Percentiles rank a stretch among this genome's conserved stretches.
phyloP scores from a whole-genome alignment of 495 filamentous ascomycete species.

The Trichoderma asperelloides region DNA sequence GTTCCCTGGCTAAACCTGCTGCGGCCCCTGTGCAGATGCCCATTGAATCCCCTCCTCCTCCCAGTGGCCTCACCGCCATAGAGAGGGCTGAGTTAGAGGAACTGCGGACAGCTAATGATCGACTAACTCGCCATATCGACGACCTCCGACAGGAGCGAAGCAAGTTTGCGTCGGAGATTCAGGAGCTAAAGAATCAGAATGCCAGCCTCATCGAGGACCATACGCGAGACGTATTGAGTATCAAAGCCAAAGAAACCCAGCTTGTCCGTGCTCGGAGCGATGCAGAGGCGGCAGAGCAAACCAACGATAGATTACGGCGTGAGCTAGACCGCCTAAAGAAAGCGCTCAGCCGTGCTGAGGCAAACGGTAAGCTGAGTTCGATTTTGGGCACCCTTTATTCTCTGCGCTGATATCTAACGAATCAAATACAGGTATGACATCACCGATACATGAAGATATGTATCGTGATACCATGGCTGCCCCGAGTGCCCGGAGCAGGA shows the following conservation, averaged over 20 bases:
- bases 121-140: slow-evolving; percentile 57
- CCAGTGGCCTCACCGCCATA: slow-evolving; percentile 54
- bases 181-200: slow-evolving; percentile 89
- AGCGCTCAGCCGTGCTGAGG: slow-evolving; percentile 47
- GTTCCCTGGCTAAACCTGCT: slow-evolving; percentile 70
- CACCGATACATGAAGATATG: slow-evolving; percentile 43
- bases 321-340: slow-evolving; percentile 92
- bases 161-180: slow-evolving; percentile 66
- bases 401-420: neutral
- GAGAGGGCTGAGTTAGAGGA: slow-evolving; percentile 88
- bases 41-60: slow-evolving; percentile 36
- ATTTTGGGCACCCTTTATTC: neutral
- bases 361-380: slow-evolving; percentile 32
- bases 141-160: slow-evolving; percentile 69
- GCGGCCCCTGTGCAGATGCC: slow-evolving; percentile 27
- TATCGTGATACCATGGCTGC: slow-evolving; percentile 43
- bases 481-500: slow-evolving; percentile 33
- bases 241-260: slow-evolving; percentile 98
- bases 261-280: slow-evolving; percentile 85
- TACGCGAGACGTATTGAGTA: slow-evolving; percentile 85
- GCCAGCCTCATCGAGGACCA: slow-evolving; percentile 96
- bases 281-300: slow-evolving; percentile 77
- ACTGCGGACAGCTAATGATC: slow-evolving; percentile 73
- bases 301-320: slow-evolving; percentile 68
- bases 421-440: slow-evolving; percentile 21